Percentiles rank a stretch among this genome's conserved stretches.
phyloP scores from a whole-genome alignment of 1,284 basidiomycete species.

The Leccinum brunneo-olivaceum region DNA sequence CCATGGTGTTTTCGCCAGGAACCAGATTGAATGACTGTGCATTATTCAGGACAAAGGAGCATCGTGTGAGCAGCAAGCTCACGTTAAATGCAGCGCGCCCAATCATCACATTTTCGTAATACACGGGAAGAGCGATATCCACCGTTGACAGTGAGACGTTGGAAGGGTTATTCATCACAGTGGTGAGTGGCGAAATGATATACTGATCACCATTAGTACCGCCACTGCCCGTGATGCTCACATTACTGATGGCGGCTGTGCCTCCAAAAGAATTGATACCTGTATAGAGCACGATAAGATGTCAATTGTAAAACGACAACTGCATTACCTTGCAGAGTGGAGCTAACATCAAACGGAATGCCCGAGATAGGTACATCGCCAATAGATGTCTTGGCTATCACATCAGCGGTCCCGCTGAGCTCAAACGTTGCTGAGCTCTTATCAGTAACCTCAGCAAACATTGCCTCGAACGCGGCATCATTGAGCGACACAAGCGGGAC shows the following conservation, averaged over 20 bases:
- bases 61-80: slow-evolving; percentile 24
- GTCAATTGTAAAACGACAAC: background rate
- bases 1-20: slow-evolving; percentile 51
- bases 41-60: background rate
- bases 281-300: slow-evolving; percentile 13
- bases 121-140: slow-evolving; percentile 53
- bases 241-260: slow-evolving; percentile 43
- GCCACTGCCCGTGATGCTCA: slow-evolving; percentile 56
- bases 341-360: slow-evolving; percentile 58
- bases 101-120: slow-evolving; percentile 49
- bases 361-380: slow-evolving; percentile 63
- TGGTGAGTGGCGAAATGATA: slow-evolving; percentile 47
- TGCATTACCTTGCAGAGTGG: slow-evolving; percentile 44
- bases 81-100: slow-evolving; percentile 56
- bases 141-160: slow-evolving; percentile 61
- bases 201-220: slow-evolving; percentile 51
- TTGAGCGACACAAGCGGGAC: slow-evolving; percentile 52
- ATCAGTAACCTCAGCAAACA: slow-evolving; percentile 59
- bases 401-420: slow-evolving; percentile 54
- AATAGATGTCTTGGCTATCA: slow-evolving; percentile 58
- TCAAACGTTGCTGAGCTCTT: slow-evolving; percentile 40
- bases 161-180: slow-evolving; percentile 58
- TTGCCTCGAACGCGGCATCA: slow-evolving; percentile 46
- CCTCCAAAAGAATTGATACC: slow-evolving; percentile 52
- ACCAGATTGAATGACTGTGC: slow-evolving; percentile 50